A percentile compares a stretch with the other conserved stretches of the same genome.
Conservation (phyloP, 2,329 filamentous ascomycete species). For the Botrytis tulipae region DNA sequence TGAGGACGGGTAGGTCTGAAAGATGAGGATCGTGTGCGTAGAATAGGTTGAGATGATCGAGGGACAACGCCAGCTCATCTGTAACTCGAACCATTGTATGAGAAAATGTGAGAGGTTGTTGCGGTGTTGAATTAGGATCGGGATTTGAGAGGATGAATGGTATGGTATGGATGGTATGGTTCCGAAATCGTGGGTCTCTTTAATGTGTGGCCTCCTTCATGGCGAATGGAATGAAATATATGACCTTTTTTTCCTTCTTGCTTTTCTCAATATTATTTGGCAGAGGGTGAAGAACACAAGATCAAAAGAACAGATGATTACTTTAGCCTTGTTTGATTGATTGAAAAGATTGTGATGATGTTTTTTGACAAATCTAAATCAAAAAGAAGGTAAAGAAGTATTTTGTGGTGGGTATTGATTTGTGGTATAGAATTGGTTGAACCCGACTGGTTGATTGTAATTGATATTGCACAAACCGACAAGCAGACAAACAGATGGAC, state of each 20-base stretch:
- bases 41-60: conserved; percentile 83
- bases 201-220: conserved; percentile 17
- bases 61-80: conserved; percentile 72
- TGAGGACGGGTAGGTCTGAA: conserved; percentile 74
- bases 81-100: conserved; percentile 79
- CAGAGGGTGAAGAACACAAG: not conserved
- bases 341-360: not conserved
- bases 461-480: not conserved
- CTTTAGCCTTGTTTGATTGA: not conserved
- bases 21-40: conserved; percentile 83
- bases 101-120: conserved; percentile 31
- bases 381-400: not conserved
- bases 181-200: conserved; percentile 17
- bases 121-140: conserved; percentile 24
- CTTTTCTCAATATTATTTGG: not conserved
- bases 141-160: not conserved
- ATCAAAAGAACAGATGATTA: not conserved
- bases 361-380: not conserved
- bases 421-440: not conserved
- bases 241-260: not conserved
- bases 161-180: not conserved
- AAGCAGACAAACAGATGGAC: not conserved
- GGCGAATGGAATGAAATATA: conserved; percentile 17
- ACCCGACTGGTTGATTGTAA: conserved; percentile 3
- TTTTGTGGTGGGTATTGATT: not conserved